Evolutionary conservation across 352 stramenopile genomes (phyloP).

Genomic region (Phytophthora hybrid): DNA sequence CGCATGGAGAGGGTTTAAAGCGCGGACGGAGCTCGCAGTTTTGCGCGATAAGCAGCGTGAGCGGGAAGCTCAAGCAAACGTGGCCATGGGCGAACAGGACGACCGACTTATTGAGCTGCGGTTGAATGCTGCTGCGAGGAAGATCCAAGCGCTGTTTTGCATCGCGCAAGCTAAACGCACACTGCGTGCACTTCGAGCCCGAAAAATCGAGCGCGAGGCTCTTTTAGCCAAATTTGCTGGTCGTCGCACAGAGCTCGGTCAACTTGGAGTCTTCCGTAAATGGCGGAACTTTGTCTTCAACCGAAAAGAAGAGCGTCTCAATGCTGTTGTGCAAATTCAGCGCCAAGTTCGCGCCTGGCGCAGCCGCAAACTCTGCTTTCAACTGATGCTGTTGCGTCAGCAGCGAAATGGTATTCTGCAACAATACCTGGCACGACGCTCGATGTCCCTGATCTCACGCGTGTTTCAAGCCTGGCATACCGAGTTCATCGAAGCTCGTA

Average conservation of each 20-base stretch:
- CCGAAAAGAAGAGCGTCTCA: slow-evolving; percentile 40
- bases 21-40: slow-evolving; percentile 31
- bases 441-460: slow-evolving; percentile 24
- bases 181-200: slow-evolving; percentile 41
- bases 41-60: slow-evolving; percentile 39
- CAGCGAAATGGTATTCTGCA: slow-evolving; percentile 54
- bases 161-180: slow-evolving; percentile 49
- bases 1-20: slow-evolving; percentile 45
- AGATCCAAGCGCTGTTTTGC: slow-evolving; percentile 64
- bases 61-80: slow-evolving; percentile 48
- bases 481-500: slow-evolving; percentile 19
- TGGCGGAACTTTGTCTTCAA: slow-evolving; percentile 54
- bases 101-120: slow-evolving; percentile 44
- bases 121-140: slow-evolving; percentile 49
- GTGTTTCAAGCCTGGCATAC: slow-evolving; percentile 42
- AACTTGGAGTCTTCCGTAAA: slow-evolving; percentile 37
- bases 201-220: slow-evolving; percentile 47
- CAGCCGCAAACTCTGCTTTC: slow-evolving; percentile 44
- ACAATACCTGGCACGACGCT: slow-evolving; percentile 43
- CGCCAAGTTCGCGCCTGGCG: slow-evolving; percentile 46
- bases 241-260: slow-evolving; percentile 36
- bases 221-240: slow-evolving; percentile 49
- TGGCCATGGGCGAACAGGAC: slow-evolving; percentile 55
- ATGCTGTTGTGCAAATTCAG: slow-evolving; percentile 53
- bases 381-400: slow-evolving; percentile 41